These are phyloP conservation scores for Penicillium rolfsii DNA, from an alignment of 2,329 filamentous ascomycete genomes.

Conservation along the genomic window DNA sequence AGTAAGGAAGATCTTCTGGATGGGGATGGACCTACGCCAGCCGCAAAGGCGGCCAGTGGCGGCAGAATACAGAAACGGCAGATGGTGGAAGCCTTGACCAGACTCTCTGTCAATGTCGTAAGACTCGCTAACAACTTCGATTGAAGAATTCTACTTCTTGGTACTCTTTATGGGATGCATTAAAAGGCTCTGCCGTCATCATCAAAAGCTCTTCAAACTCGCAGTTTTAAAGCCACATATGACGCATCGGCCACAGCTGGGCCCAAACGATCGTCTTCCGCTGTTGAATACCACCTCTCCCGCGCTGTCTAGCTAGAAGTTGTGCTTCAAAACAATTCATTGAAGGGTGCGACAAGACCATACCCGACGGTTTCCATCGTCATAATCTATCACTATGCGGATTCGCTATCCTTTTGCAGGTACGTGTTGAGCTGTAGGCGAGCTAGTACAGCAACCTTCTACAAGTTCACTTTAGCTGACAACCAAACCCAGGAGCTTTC, in stretches of 20 bases:
- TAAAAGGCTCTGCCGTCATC: neutral
- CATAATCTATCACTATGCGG: constrained; percentile 63
- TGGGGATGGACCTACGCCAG: constrained; percentile 45
- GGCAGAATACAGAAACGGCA: constrained; percentile 31
- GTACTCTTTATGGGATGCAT: neutral
- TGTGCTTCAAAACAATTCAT: neutral
- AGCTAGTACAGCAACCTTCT: constrained; percentile 2
- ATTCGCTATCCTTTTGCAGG: constrained; percentile 88
- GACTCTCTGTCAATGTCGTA: constrained; percentile 27
- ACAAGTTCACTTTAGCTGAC: constrained; percentile 22
- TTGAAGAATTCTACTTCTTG: neutral
- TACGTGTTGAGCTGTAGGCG: constrained; percentile 49
- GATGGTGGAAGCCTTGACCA: neutral
- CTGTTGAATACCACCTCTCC: constrained; percentile 1
- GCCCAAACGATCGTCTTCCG: constrained; percentile 23
- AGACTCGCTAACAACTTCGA: constrained; percentile 4
- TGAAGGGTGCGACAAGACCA: neutral
- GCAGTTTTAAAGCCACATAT: constrained; percentile 27
- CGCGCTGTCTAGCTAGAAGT: neutral
- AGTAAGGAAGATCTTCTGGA: constrained; percentile 46
- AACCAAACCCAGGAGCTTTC: constrained; percentile 61
- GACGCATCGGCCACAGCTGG: constrained; percentile 32
- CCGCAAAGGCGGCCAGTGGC: constrained; percentile 36
- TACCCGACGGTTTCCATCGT: neutral
- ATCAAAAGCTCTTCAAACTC: neutral